Conservation (phyloP, 805 yeast species). For the Komagataella populi region DNA sequence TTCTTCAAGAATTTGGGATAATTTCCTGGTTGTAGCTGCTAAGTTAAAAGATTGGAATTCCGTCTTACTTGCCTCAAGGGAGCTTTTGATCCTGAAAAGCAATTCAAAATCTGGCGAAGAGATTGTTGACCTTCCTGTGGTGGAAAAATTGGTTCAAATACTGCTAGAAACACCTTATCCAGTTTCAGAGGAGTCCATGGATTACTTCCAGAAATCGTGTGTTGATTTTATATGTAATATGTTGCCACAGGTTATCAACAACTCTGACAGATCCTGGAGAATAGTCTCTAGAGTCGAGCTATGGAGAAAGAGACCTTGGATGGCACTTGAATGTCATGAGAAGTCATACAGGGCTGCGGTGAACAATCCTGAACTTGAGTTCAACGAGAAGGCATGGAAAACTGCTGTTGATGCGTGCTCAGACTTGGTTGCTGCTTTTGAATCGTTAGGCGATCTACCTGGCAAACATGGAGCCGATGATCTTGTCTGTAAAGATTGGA, state of each 20-base stretch:
- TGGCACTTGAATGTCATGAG: conserved; percentile 72
- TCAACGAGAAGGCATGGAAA: conserved; percentile 54
- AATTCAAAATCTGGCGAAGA: conserved; percentile 37
- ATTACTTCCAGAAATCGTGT: conserved; percentile 56
- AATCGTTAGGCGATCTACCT: conserved; percentile 71
- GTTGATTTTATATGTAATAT: conserved; percentile 56
- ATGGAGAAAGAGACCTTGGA: conserved; percentile 86
- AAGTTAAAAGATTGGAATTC: conserved; percentile 82
- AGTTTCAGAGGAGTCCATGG: conserved; percentile 21
- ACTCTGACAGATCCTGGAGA: conserved; percentile 64
- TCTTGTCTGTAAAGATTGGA: conserved; percentile 88
- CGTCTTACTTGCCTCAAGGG: conserved; percentile 62
- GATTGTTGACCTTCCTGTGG: conserved; percentile 59
- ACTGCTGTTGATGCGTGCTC: conserved; percentile 67
- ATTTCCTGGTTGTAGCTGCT: conserved; percentile 69
- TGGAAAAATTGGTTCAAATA: conserved; percentile 60
- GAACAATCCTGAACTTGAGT: conserved; percentile 49
- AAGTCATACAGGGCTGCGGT: conserved; percentile 69
- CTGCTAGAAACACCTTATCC: conserved; percentile 41
- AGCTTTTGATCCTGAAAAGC: conserved; percentile 38
- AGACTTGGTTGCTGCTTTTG: conserved; percentile 78
- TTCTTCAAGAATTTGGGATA: conserved; percentile 88
- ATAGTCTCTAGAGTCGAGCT: conserved; percentile 72
- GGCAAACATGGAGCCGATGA: conserved; percentile 73
- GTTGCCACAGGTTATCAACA: conserved; percentile 58